phyloP scores from a whole-genome alignment of 148 eudicot genomes.

The Spergularia marina region DNA sequence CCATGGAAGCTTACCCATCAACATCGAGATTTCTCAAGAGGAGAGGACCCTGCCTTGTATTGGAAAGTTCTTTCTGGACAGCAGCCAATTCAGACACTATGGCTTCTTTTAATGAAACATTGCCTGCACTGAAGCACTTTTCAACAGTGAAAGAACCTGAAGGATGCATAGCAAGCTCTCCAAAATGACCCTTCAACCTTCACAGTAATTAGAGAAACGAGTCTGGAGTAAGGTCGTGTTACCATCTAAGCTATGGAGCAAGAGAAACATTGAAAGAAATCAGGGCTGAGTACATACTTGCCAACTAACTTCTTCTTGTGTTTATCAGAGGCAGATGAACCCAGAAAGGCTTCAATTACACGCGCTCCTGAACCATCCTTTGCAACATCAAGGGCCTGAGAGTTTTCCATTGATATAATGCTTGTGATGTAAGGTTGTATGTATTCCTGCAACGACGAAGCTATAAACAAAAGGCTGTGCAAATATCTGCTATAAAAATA shows the following conservation, averaged over 20 bases:
- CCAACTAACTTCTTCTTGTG: conserved; percentile 67
- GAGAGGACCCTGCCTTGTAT: conserved; percentile 77
- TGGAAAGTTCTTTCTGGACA: conserved; percentile 74
- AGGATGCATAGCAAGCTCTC: conserved; percentile 70
- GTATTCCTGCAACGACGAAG: conserved; percentile 49
- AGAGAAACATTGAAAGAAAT: not conserved
- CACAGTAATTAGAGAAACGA: conserved; percentile 16
- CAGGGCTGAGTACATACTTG: conserved; percentile 47
- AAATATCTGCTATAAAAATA: not conserved
- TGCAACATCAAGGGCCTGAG: conserved; percentile 53
- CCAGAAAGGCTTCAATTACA: conserved; percentile 84
- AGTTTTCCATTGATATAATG: conserved; percentile 74
- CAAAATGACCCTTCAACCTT: conserved; percentile 89
- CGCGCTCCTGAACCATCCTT: conserved; percentile 85
- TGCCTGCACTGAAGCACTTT: conserved; percentile 70
- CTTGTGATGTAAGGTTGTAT: conserved; percentile 76
- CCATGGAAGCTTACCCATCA: conserved; percentile 58
- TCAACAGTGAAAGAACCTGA: conserved; percentile 85
- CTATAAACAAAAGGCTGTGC: not conserved
- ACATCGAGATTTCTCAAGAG: conserved; percentile 82
- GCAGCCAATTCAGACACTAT: conserved; percentile 69
- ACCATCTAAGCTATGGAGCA: not conserved
- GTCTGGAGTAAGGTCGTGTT: not conserved
- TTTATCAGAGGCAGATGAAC: conserved; percentile 65
- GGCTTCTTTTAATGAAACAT: conserved; percentile 58